These are phyloP conservation scores for Clonostachys sp. DNA, from an alignment of 2,329 filamentous ascomycete species.

Conservation along the genomic window DNA sequence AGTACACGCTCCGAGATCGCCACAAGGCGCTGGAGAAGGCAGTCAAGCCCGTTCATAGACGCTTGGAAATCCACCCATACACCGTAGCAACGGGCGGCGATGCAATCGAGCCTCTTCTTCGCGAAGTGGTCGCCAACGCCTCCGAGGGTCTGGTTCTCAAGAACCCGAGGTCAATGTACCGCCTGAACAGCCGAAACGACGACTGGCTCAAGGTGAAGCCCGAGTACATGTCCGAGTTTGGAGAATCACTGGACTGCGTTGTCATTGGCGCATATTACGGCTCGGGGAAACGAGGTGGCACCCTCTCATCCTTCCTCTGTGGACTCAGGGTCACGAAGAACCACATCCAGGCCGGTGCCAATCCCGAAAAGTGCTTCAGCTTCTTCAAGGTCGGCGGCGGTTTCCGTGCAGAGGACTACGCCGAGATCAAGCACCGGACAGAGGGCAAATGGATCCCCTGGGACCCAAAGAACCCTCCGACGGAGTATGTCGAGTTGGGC, in stretches of 20 bases:
- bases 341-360: constrained; percentile 52
- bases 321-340: constrained; percentile 73
- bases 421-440: constrained; percentile 74
- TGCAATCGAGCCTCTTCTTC: constrained; percentile 74
- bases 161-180: constrained; percentile 83
- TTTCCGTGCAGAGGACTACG: constrained; percentile 80
- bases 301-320: constrained; percentile 83
- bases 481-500: constrained; percentile 73
- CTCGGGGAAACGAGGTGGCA: constrained; percentile 77
- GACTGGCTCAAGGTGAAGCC: constrained; percentile 99
- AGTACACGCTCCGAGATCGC: constrained; percentile 79
- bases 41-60: constrained; percentile 65
- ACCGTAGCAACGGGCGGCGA: constrained; percentile 59
- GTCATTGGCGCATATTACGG: constrained; percentile 93
- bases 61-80: constrained; percentile 79
- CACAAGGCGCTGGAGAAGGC: constrained; percentile 68
- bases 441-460: constrained; percentile 90
- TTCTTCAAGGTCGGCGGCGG: constrained; percentile 99
- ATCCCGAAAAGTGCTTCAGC: constrained; percentile 77
- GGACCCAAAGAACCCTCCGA: constrained; percentile 73
- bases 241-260: constrained; percentile 85
- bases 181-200: constrained; percentile 83
- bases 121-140: constrained; percentile 78
- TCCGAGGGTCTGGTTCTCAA: constrained; percentile 92
- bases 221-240: constrained; percentile 96